A percentile compares a stretch with the other conserved stretches of the same genome.
Evolutionary conservation across 164 flowering plant genomes (phyloP).

Genomic region (Paratinospora sagittata): DNA sequence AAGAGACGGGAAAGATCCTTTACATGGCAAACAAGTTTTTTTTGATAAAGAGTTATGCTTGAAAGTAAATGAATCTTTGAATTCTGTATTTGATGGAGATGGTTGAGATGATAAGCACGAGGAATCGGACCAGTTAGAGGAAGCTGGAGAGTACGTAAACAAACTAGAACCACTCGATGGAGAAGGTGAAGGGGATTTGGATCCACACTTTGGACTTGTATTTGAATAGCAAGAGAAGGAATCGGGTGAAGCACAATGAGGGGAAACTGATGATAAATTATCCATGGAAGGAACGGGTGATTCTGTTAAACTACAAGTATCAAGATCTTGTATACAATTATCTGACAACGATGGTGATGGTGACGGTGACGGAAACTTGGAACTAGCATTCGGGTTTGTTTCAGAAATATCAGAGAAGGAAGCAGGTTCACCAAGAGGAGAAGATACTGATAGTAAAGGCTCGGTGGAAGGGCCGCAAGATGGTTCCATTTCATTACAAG

Average conservation of each 20-base stretch:
- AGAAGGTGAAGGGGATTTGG: no score
- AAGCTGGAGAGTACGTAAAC: slow-evolving; percentile 67
- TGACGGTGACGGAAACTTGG: slow-evolving; percentile 27
- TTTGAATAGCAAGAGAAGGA: slow-evolving; percentile 38
- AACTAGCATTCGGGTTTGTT: neutral
- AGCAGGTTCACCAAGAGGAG: no score
- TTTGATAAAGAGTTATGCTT: no score
- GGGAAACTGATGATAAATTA: slow-evolving; percentile 21
- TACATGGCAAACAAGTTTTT: no score
- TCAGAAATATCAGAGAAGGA: no score
- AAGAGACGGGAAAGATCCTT: no score
- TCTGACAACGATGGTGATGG: slow-evolving; percentile 53
- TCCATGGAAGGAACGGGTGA: slow-evolving; percentile 13
- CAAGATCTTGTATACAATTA: slow-evolving; percentile 15
- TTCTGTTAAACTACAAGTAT: slow-evolving; percentile 15
- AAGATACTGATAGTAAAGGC: no score
- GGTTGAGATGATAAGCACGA: no score
- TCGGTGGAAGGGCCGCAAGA: neutral
- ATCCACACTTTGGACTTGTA: slow-evolving; percentile 36
- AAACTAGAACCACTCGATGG: slow-evolving; percentile 56
- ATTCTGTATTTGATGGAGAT: no score
- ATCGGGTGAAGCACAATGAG: slow-evolving; percentile 39
- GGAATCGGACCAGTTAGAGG: slow-evolving; percentile 70
- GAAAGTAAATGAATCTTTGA: no score
- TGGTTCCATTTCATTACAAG: slow-evolving; percentile 18